phyloP scores from a whole-genome alignment of 129 eudicot genomes.

The Artemisia tridentata region DNA sequence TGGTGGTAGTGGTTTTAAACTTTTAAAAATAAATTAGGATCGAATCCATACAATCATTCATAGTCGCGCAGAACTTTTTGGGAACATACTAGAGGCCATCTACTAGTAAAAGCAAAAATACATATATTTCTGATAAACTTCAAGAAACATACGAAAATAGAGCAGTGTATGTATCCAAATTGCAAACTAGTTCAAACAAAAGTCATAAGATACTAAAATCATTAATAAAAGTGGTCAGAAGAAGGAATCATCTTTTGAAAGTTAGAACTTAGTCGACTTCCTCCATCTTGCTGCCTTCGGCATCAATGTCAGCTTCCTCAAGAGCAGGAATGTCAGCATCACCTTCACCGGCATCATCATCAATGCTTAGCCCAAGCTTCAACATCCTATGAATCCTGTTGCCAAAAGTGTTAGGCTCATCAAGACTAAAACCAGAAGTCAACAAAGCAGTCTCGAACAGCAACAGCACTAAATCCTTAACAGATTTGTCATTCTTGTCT shows the following conservation, averaged over 20 bases:
- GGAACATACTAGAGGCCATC: too few species aligned
- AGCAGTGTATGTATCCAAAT: neutral
- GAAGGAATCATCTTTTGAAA: neutral
- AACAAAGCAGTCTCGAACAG: conserved; percentile 76
- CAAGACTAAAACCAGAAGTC: conserved; percentile 87
- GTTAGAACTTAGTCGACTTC: conserved; percentile 56
- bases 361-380: conserved; percentile 83
- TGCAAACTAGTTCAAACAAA: neutral
- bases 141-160: too few species aligned
- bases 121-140: too few species aligned
- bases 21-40: too few species aligned
- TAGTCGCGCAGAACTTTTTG: too few species aligned
- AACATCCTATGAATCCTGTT: conserved; percentile 88
- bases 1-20: too few species aligned
- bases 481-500: conserved; percentile 82
- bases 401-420: conserved; percentile 86
- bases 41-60: too few species aligned
- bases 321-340: conserved; percentile 73
- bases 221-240: neutral
- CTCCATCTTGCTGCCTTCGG: conserved; percentile 88
- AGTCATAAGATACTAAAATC: neutral
- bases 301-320: conserved; percentile 58
- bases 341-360: conserved; percentile 62
- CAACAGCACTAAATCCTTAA: conserved; percentile 74
- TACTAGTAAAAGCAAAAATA: too few species aligned